Evolutionary conservation across 768 basidiomycete species (phyloP).

Genomic region (Dentipellis sp.): DNA sequence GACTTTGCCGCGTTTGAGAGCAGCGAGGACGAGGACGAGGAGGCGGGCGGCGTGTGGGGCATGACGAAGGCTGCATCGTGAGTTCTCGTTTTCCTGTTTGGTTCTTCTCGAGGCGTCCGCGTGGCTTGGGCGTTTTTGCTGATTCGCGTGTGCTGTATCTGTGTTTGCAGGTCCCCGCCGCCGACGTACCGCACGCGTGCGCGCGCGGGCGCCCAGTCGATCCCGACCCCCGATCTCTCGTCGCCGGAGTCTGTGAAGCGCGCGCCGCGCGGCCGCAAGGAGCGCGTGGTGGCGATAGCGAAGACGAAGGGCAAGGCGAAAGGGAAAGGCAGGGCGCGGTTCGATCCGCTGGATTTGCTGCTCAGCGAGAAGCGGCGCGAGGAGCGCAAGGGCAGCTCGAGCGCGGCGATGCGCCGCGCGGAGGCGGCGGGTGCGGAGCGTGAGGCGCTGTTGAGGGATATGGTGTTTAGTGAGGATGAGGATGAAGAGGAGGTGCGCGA

Average conservation of each 20-base stretch:
- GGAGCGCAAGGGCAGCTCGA: constrained; percentile 6
- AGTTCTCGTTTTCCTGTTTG: neutral
- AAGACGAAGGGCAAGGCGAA: constrained; percentile 6
- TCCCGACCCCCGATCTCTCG: neutral
- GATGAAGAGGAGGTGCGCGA: neutral
- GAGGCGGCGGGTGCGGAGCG: constrained; percentile 5
- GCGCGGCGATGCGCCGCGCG: constrained; percentile 9
- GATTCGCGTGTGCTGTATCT: neutral
- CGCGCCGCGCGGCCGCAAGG: neutral
- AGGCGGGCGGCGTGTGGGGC: neutral
- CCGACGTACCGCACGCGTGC: neutral
- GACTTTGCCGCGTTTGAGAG: constrained; percentile 27
- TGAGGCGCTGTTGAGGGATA: constrained; percentile 2
- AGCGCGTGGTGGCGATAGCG: neutral
- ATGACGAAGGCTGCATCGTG: constrained; percentile 10
- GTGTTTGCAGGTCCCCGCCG: neutral
- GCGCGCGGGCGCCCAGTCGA: neutral
- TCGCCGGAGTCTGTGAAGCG: too few relatives aligned
- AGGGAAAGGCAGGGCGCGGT: constrained; percentile 4
- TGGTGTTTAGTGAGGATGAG: constrained; percentile 5
- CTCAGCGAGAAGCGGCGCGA: constrained; percentile 10
- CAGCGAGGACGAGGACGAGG: constrained; percentile 36
- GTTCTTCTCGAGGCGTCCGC: neutral
- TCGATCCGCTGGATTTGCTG: constrained; percentile 9
- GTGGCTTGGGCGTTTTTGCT: neutral